A percentile compares a stretch with the other conserved stretches of the same genome.
Evolutionary conservation across 768 basidiomycete genomes (phyloP).

Genomic region (Rhodotorula babjevae): DNA sequence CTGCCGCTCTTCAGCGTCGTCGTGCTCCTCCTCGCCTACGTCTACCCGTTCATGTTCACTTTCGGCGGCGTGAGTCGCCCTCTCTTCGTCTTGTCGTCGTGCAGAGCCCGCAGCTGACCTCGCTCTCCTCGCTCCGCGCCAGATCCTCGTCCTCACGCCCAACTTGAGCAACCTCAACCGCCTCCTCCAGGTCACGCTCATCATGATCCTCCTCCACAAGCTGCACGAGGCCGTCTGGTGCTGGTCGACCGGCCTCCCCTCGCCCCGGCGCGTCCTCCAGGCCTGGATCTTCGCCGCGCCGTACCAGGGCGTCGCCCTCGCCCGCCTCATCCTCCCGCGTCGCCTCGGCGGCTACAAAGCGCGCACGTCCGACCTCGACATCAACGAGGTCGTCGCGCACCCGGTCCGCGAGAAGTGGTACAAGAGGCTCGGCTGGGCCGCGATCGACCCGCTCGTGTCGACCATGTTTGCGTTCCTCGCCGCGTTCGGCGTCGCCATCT

Average conservation of each 20-base stretch:
- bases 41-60: conserved; percentile 38
- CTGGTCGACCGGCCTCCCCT: conserved; percentile 33
- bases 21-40: conserved; percentile 26
- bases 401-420: conserved; percentile 12
- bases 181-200: conserved; percentile 29
- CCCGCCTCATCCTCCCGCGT: conserved; percentile 29
- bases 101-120: neutral
- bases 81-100: neutral
- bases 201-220: conserved; percentile 31
- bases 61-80: conserved; percentile 34
- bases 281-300: conserved; percentile 37
- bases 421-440: conserved; percentile 23
- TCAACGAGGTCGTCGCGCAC: conserved; percentile 29
- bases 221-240: conserved; percentile 29
- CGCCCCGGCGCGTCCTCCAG: conserved; percentile 30
- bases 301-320: conserved; percentile 35
- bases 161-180: conserved; percentile 24
- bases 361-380: conserved; percentile 29
- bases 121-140: neutral
- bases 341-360: conserved; percentile 32
- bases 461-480: conserved; percentile 28
- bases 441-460: conserved; percentile 24
- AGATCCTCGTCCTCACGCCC: conserved; percentile 38
- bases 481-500: conserved; percentile 31
- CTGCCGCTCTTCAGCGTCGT: conserved; percentile 25